A percentile compares a stretch with the other conserved stretches of the same genome.
Evolutionary conservation across 768 basidiomycete genomes (phyloP).

Genomic region (Atractiella rhizophila): DNA sequence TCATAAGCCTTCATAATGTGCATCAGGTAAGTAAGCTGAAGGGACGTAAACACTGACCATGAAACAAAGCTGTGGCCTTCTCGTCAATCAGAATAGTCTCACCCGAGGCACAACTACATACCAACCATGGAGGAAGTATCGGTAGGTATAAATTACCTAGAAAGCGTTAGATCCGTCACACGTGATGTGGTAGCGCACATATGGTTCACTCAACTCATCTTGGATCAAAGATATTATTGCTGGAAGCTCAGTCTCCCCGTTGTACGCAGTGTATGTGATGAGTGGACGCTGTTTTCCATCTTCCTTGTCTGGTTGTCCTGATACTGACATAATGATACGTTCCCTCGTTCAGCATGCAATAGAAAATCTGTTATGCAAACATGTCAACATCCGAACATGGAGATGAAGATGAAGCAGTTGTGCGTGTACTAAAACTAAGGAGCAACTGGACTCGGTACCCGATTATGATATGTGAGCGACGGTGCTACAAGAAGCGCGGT

Average conservation of each 20-base stretch:
- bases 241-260: conserved; percentile 21
- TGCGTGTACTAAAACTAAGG: too few relatives aligned
- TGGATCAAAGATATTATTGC: conserved; percentile 69
- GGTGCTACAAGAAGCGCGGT: too few relatives aligned
- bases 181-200: conserved; percentile 52
- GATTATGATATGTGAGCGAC: too few relatives aligned
- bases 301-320: background rate
- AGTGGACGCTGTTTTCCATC: background rate
- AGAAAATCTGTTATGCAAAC: too few relatives aligned
- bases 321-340: too few relatives aligned
- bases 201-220: conserved; percentile 81
- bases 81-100: background rate
- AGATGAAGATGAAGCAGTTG: too few relatives aligned
- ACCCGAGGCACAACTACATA: conserved; percentile 23
- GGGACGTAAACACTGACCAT: conserved; percentile 27
- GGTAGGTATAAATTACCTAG: conserved; percentile 35
- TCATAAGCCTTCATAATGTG: conserved; percentile 9
- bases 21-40: conserved; percentile 7
- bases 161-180: background rate
- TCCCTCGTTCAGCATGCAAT: too few relatives aligned
- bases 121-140: conserved; percentile 93
- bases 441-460: too few relatives aligned
- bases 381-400: too few relatives aligned
- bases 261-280: conserved; percentile 3
- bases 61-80: conserved; percentile 70